phyloP scores from a whole-genome alignment of 371 early-diverging fungal genomes.

The Basidiobolus heterosporus region DNA sequence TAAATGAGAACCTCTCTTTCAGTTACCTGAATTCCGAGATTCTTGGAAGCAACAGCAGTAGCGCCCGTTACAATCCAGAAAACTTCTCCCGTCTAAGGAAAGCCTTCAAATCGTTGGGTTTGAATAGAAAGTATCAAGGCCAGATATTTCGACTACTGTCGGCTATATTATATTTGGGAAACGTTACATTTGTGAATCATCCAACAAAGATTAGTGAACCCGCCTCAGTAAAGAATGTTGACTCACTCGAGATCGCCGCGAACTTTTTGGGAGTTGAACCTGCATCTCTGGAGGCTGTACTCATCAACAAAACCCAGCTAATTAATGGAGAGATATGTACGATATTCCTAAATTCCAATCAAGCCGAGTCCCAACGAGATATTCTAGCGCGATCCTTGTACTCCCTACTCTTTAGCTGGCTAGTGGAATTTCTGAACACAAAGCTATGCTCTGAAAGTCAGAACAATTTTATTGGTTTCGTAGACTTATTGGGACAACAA shows the following conservation, averaged over 20 bases:
- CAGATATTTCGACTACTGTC: slow-evolving; percentile 74
- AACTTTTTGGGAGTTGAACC: slow-evolving; percentile 74
- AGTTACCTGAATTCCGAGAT: neutral
- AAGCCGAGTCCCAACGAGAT: slow-evolving; percentile 55
- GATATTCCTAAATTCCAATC: slow-evolving; percentile 54
- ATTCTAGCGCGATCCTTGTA: slow-evolving; percentile 59
- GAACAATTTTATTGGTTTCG: slow-evolving; percentile 49
- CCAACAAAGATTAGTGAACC: slow-evolving; percentile 38
- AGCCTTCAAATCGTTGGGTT: slow-evolving; percentile 65
- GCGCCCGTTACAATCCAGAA: slow-evolving; percentile 9
- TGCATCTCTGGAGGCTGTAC: slow-evolving; percentile 43
- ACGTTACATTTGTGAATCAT: slow-evolving; percentile 64
- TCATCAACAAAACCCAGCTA: slow-evolving; percentile 44
- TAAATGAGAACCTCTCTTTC: neutral
- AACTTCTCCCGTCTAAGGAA: slow-evolving; percentile 46
- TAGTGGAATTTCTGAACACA: slow-evolving; percentile 74
- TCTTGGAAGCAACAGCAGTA: neutral
- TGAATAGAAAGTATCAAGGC: slow-evolving; percentile 58
- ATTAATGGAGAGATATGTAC: slow-evolving; percentile 60
- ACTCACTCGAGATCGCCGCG: slow-evolving; percentile 61
- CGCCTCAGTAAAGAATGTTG: slow-evolving; percentile 52
- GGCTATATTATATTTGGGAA: slow-evolving; percentile 80
- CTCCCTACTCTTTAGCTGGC: slow-evolving; percentile 66
- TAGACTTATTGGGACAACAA: slow-evolving; percentile 51
- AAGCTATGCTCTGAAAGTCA: slow-evolving; percentile 41